Evolutionary conservation across 1,139 yeast species (phyloP).

Genomic region (Candida sojae): DNA sequence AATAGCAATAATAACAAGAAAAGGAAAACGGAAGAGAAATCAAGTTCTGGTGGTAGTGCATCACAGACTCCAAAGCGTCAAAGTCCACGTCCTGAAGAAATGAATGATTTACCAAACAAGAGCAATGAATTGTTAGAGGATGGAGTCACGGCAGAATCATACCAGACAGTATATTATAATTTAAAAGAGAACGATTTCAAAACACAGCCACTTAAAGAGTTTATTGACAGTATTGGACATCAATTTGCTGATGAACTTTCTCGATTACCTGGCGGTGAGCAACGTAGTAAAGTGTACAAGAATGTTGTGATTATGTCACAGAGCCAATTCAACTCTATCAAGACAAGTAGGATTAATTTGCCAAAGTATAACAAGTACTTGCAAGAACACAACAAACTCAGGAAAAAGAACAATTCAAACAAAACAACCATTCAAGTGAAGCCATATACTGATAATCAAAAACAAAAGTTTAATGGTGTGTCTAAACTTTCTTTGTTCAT

Average conservation of each 20-base stretch:
- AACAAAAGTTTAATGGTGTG: slow-evolving; percentile 71
- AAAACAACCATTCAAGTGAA: slow-evolving; percentile 39
- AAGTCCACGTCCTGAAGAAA: slow-evolving; percentile 11
- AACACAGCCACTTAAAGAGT: slow-evolving; percentile 33
- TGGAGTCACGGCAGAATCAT: slow-evolving; percentile 48
- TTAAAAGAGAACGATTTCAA: slow-evolving; percentile 50
- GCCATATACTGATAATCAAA: slow-evolving; percentile 54
- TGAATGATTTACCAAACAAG: slow-evolving; percentile 32
- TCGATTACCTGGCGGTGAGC: slow-evolving; percentile 16
- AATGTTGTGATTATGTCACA: slow-evolving; percentile 26
- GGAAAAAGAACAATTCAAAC: slow-evolving; percentile 23
- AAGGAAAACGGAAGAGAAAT: slow-evolving; percentile 18
- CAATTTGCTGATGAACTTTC: slow-evolving; percentile 17
- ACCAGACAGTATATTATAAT: slow-evolving; percentile 53
- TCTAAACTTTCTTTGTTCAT: slow-evolving; percentile 68
- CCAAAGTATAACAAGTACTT: slow-evolving; percentile 37
- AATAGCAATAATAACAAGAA: slow-evolving; percentile 20
- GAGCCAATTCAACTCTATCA: slow-evolving; percentile 30
- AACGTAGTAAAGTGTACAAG: slow-evolving; percentile 10
- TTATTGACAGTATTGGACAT: slow-evolving; percentile 24
- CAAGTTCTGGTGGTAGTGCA: slow-evolving; percentile 2
- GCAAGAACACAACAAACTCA: slow-evolving; percentile 25
- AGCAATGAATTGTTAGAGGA: slow-evolving; percentile 42
- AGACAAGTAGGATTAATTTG: slow-evolving; percentile 30
- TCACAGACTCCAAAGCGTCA: slow-evolving; percentile 3